Evolutionary conservation across 192 early-diverging fungal genomes (phyloP).

Genomic region (Gorgonomyces haynaldii): DNA sequence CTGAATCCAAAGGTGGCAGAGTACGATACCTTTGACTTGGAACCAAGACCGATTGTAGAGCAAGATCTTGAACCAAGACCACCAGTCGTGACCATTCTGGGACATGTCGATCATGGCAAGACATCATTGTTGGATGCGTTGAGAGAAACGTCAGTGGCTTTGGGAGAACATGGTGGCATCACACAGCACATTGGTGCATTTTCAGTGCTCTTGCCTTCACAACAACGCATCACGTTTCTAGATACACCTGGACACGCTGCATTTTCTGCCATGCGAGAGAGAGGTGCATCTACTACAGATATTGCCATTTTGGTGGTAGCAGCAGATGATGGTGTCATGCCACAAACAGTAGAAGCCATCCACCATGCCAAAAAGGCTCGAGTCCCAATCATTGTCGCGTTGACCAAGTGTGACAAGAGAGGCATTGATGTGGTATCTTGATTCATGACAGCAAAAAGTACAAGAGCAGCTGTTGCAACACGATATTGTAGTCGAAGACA

Average conservation of each 20-base stretch:
- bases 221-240: conserved; percentile 78
- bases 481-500: conserved; percentile 78
- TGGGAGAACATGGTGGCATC: conserved; percentile 90
- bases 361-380: conserved; percentile 63
- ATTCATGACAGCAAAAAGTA: conserved; percentile 16
- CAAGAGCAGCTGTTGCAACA: conserved; percentile 61
- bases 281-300: conserved; percentile 88
- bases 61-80: conserved; percentile 61
- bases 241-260: conserved; percentile 97
- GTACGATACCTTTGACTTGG: conserved; percentile 40
- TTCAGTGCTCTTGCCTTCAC: conserved; percentile 56
- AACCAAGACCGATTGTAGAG: conserved; percentile 60
- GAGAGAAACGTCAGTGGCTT: conserved; percentile 81
- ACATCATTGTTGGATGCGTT: conserved; percentile 88
- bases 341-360: conserved; percentile 92
- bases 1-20: conserved; percentile 69
- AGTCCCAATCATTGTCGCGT: conserved; percentile 85
- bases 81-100: conserved; percentile 96
- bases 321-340: conserved; percentile 97
- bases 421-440: conserved; percentile 29
- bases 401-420: conserved; percentile 97
- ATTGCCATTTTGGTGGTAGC: conserved; percentile 95
- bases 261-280: conserved; percentile 86
- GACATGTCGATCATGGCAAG: conserved; percentile 94
- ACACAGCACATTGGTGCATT: conserved; percentile 99